phyloP scores from a whole-genome alignment of 2,329 filamentous ascomycete species.

The Fusarium pseudoanthophilum region DNA sequence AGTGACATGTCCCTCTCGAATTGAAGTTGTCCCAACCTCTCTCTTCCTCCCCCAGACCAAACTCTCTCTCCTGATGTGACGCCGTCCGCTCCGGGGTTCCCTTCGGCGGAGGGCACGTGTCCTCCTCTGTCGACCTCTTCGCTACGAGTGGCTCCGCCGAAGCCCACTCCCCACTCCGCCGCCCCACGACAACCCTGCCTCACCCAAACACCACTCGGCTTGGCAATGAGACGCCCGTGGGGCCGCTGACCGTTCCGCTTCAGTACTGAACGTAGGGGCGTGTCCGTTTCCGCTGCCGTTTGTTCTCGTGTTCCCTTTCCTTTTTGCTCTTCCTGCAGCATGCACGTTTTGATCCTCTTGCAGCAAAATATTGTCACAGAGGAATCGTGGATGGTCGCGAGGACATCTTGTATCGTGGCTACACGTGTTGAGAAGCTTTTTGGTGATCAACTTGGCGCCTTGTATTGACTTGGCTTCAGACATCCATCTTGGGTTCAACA shows the following conservation, averaged over 20 bases:
- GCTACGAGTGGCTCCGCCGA: slow-evolving; percentile 30
- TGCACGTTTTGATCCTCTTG: slow-evolving; percentile 10
- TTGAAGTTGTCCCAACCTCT: slow-evolving; percentile 3
- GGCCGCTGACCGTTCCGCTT: slow-evolving; percentile 37
- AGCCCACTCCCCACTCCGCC: slow-evolving; percentile 21
- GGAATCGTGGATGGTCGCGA: slow-evolving; percentile 13
- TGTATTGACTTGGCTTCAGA: slow-evolving; percentile 22
- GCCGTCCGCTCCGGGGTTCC: slow-evolving; percentile 28
- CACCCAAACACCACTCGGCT: slow-evolving; percentile 2
- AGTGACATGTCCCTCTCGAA: slow-evolving; percentile 15
- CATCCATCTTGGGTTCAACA: not conserved
- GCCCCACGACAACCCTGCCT: slow-evolving; percentile 20
- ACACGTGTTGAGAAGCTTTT: slow-evolving; percentile 26
- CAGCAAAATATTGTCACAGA: slow-evolving; percentile 28
- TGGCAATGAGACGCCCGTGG: slow-evolving; percentile 29
- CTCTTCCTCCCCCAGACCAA: not conserved
- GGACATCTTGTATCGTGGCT: not conserved
- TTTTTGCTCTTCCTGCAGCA: slow-evolving; percentile 3
- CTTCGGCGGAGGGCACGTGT: slow-evolving; percentile 35
- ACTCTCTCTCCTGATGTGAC: not conserved
- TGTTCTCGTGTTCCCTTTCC: not conserved
- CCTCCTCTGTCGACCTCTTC: slow-evolving; percentile 6
- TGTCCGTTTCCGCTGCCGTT: slow-evolving; percentile 24
- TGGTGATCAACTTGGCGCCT: slow-evolving; percentile 14
- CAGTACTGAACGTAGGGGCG: not conserved